Evolutionary conservation across 306 rosid species (phyloP), one percentile per base, ranked within the genome.

Genomic region (Echinosophora koreensis): DNA sequence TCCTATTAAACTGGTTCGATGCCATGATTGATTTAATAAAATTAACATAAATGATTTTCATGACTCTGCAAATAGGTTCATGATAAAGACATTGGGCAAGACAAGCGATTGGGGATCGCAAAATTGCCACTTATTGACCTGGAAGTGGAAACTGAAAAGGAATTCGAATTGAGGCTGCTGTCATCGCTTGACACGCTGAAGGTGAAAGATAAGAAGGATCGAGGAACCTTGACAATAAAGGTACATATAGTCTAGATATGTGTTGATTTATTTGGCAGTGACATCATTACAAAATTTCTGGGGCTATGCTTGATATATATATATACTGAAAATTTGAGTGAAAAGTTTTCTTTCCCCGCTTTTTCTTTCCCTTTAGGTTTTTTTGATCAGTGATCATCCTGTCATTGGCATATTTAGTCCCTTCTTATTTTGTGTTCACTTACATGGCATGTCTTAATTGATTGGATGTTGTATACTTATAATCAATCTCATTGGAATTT

Each of bases 61-160:
- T 79, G 75, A 56, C 77, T 41, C 73, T 71, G 28, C 2, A 17
- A 85, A 84, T 86, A 39, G 98, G 97, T 95, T 54, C 76, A 63
- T 63, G 98, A 95, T 85, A 28, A 92, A 82, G 98, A 95, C 86
- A 95, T 92, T 74, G 98, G 97, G 61, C 97, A 95, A 88, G 98
- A 92, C 82, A 90, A 92, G 90, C 89, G 86, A 70, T 58, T 92
- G 87, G 98, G 98, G 77, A 72, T 92, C 60, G 88, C 76, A 77
- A 95, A 89, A 73, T 71, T 95, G 59, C 89, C 98, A 63, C 87
- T 95, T 80, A 84, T 76, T 61, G 88, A 82, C 49, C 80, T 95
- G 77, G 86, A 84, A 88, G 83, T 84, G 54, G 98, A 90, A 83
- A 83, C 83, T 59, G 62, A 6, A 22, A 95, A 89, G 76, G 97